Conservation (phyloP, 768 basidiomycete genomes). For the Mycena alexandri region DNA sequence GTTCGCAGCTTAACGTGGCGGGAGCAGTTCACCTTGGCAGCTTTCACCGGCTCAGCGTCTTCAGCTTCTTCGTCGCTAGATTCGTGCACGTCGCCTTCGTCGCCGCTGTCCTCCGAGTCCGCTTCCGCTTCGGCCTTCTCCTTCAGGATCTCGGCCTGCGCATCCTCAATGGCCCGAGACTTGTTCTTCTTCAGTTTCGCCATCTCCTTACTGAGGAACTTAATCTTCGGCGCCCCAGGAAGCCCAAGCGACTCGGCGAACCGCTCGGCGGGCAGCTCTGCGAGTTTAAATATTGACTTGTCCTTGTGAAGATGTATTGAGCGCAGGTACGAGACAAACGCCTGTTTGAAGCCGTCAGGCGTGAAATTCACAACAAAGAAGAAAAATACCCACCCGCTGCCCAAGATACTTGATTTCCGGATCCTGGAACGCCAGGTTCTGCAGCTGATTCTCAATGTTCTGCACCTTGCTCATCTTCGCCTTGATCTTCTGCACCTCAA, state of each 20-base stretch:
- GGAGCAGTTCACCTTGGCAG: constrained; percentile 54
- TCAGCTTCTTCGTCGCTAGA: constrained; percentile 39
- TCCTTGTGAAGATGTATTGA: constrained; percentile 95
- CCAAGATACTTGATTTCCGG: constrained; percentile 98
- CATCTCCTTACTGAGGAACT: constrained; percentile 77
- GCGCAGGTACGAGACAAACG: constrained; percentile 95
- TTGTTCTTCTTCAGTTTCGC: constrained; percentile 85
- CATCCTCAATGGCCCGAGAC: constrained; percentile 58
- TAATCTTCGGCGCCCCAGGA: constrained; percentile 96
- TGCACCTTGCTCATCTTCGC: constrained; percentile 89
- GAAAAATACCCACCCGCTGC: constrained; percentile 75
- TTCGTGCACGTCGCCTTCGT: constrained; percentile 33
- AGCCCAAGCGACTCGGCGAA: constrained; percentile 93
- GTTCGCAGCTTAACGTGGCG: neutral
- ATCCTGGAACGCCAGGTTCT: constrained; percentile 93
- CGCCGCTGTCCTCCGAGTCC: constrained; percentile 37
- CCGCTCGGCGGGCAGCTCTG: constrained; percentile 82
- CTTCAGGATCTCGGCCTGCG: constrained; percentile 46
- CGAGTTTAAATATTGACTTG: constrained; percentile 91
- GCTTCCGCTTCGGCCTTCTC: constrained; percentile 36
- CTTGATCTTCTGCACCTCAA: constrained; percentile 85
- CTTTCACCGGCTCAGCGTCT: constrained; percentile 44
- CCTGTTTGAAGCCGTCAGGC: constrained; percentile 58
- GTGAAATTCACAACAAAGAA: neutral
- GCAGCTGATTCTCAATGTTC: constrained; percentile 87